Evolutionary conservation across 345 rosid genomes (phyloP), one percentile per base, ranked within the genome.

Genomic region (Salix viminalis): DNA sequence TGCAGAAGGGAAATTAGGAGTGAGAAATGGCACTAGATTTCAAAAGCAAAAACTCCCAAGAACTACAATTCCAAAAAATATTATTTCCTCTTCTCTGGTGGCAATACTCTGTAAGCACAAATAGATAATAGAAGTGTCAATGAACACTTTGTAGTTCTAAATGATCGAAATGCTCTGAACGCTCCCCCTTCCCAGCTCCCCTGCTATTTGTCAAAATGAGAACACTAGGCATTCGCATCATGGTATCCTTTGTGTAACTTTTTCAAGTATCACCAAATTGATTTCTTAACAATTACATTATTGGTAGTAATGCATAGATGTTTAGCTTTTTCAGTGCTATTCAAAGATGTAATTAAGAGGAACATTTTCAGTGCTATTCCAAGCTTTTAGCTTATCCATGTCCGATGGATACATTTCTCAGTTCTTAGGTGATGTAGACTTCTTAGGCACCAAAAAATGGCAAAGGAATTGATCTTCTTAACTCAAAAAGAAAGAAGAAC

Each of bases 1-100:
- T 96, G 89, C 75, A 79, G 12, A 71, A 30, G 18, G 67, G 15
- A 72, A 71, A 71, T 54, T 64, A 73, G 44, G 42, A 24, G n/a
- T 70, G 69, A 79, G 73, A 62, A 69, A 46, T 37, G 39, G 44
- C 39, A 56, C 32, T 14, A 11, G 2, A 13, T 1, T 8, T 13
- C 10, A 37, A 72, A 65, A 39, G 30, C 24, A 21, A 28, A 67
- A n/a, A 32, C 69, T 64, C 18, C 28, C 65, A 61, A 56, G 24
- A 58, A 15, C 18, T 4, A 23, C 48, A 48, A 42, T 42, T 30
- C 48, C 24, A 39, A 14, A 30, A 69, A 32, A 61, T 37, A 28
- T 37, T 5, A 32, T 67, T 19, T 7, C 44, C 76, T 16, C 21
- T 24, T 64, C 56, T 12, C 32, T 1, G 4, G 52, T 26, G 11